Conservation (phyloP, 257 asterid genomes). For the Eucommia ulmoides region DNA sequence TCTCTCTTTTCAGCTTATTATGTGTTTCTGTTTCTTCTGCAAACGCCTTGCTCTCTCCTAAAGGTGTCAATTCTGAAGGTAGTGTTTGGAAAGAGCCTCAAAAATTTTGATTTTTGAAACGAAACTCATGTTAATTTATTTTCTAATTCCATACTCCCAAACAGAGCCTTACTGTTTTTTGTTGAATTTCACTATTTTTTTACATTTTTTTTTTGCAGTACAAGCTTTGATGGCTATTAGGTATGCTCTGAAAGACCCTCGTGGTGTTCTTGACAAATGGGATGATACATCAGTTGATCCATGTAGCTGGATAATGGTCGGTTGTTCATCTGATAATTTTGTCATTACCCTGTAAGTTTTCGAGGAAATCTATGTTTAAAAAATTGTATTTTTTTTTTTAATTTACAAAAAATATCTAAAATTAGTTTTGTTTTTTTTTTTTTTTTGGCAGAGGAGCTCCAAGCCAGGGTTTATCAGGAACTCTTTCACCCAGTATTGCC, state of each 20-base stretch:
- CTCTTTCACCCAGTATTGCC: background rate
- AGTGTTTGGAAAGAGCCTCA: too few relatives aligned
- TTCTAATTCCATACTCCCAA: too few relatives aligned
- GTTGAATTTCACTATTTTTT: background rate
- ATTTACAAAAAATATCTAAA: too few relatives aligned
- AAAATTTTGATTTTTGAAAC: too few relatives aligned
- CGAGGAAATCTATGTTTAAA: background rate
- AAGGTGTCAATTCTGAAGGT: background rate
- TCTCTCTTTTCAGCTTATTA: background rate
- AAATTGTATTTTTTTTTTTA: too few relatives aligned
- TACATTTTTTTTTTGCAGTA: background rate
- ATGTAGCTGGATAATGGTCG: background rate
- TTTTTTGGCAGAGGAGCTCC: background rate
- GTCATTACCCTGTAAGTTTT: background rate
- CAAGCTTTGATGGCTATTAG: background rate
- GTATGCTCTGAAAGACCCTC: background rate
- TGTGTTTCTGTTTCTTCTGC: too few relatives aligned
- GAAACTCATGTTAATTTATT: too few relatives aligned
- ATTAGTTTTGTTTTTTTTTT: too few relatives aligned
- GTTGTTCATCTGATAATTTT: background rate
- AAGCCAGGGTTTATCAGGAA: background rate
- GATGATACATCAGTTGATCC: background rate
- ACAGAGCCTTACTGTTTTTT: too few relatives aligned
- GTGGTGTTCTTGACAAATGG: background rate
- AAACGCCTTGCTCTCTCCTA: background rate